These are phyloP conservation scores for Mortierella hygrophila DNA, from an alignment of 192 early-diverging fungal species.

Conservation along the genomic window DNA sequence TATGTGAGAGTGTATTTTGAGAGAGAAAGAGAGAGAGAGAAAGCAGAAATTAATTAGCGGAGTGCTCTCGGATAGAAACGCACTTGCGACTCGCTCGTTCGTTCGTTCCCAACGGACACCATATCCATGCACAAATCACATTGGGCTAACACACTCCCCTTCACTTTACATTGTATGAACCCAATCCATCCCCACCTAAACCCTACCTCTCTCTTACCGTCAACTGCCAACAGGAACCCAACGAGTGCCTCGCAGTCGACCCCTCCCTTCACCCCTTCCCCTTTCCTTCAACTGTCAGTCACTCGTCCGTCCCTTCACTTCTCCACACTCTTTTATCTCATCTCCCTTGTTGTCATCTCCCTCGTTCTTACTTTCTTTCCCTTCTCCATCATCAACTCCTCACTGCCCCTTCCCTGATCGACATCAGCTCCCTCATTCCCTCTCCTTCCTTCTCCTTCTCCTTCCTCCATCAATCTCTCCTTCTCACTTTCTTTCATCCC, in stretches of 20 bases:
- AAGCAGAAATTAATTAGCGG: neutral
- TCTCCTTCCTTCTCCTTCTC: neutral
- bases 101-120: too few species aligned
- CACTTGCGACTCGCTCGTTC: neutral
- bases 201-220: too few species aligned
- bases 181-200: too few species aligned
- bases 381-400: neutral
- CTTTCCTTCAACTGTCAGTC: too few species aligned
- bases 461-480: neutral
- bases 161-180: too few species aligned
- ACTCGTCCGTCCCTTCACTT: neutral
- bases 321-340: slow-evolving; percentile 2
- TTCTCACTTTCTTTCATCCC: neutral
- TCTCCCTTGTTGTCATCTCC: neutral
- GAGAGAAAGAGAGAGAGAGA: neutral
- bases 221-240: too few species aligned
- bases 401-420: neutral
- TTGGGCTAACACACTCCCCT: too few species aligned
- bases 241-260: neutral
- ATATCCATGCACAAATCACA: too few species aligned
- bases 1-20: neutral
- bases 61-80: neutral
- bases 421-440: slow-evolving; percentile 6
- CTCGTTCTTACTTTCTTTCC: neutral
- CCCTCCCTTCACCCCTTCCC: neutral